Percentiles rank a stretch among this genome's conserved stretches.
phyloP scores from a whole-genome alignment of 169 alveolate genomes.

The Blepharisma undulans region DNA sequence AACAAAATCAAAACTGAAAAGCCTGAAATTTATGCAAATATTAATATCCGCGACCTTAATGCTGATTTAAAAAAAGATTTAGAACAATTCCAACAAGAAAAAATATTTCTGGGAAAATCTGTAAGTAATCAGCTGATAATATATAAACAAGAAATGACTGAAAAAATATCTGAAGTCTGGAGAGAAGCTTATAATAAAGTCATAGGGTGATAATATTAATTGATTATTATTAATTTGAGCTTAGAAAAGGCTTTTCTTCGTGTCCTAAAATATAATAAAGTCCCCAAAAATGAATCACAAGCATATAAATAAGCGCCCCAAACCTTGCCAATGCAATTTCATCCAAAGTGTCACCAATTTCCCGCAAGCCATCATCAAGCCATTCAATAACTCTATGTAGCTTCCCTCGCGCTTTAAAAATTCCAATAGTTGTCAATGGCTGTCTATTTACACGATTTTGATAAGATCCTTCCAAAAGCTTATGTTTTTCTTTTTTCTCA shows the following conservation, averaged over 20 bases:
- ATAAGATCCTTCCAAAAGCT: background rate
- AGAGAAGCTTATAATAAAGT: conserved; percentile 27
- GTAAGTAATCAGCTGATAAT: background rate
- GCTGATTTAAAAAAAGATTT: background rate
- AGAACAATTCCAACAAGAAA: background rate
- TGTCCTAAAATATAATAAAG: background rate
- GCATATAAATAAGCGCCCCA: background rate
- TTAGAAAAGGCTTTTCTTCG: background rate
- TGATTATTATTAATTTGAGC: background rate
- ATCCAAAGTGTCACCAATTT: background rate
- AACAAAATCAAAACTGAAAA: background rate
- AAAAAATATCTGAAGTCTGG: conserved; percentile 31
- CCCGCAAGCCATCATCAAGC: conserved; percentile 23
- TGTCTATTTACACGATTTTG: background rate
- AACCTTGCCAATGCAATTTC: conserved; percentile 17
- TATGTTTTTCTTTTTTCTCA: conserved; percentile 24
- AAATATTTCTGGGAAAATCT: background rate
- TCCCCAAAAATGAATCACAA: background rate
- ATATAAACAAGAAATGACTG: conserved; percentile 13
- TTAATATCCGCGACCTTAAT: background rate
- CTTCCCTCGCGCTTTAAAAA: background rate
- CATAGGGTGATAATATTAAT: background rate
- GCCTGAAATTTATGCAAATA: background rate
- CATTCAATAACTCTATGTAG: background rate
- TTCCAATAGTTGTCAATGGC: background rate